phyloP scores from a whole-genome alignment of 495 filamentous ascomycete genomes.

The Annulohypoxylon maeteangense region DNA sequence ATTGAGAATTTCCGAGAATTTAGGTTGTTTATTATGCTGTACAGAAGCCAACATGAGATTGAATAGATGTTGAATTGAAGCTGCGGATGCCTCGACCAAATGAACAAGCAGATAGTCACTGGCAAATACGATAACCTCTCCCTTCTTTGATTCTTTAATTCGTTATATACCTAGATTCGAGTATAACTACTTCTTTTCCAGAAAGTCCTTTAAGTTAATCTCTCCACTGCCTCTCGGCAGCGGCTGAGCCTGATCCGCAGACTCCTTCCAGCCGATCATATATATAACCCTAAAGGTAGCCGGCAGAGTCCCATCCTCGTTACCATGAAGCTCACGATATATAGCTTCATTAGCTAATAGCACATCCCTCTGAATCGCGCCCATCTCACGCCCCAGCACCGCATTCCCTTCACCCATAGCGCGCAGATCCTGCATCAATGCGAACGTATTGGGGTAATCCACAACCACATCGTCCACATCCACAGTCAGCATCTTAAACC shows the following conservation, averaged over 20 bases:
- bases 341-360: slow-evolving; percentile 89
- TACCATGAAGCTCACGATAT: slow-evolving; percentile 84
- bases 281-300: slow-evolving; percentile 94
- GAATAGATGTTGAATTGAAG: background rate
- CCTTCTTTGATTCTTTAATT: background rate
- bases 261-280: slow-evolving; percentile 99
- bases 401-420: slow-evolving; percentile 95
- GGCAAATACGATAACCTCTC: background rate
- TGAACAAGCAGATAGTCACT: background rate
- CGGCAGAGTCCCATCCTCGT: slow-evolving; percentile 74
- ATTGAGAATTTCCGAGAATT: background rate
- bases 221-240: slow-evolving; percentile 84
- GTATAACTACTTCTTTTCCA: slow-evolving; percentile 60
- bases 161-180: background rate
- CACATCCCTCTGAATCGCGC: slow-evolving; percentile 81
- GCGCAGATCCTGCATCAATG: slow-evolving; percentile 91
- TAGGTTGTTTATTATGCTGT: background rate
- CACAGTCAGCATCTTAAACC: slow-evolving; percentile 95
- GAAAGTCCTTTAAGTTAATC: slow-evolving; percentile 81
- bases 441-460: slow-evolving; percentile 92
- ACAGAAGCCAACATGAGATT: background rate
- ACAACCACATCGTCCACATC: slow-evolving; percentile 98
- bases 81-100: background rate
- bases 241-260: slow-evolving; percentile 78
- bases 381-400: slow-evolving; percentile 80